Percentiles rank a stretch among this genome's conserved stretches.
These are phyloP conservation scores for Sphaerostilbella broomeana DNA, from an alignment of 2,329 filamentous ascomycete genomes.

Conservation along the genomic window DNA sequence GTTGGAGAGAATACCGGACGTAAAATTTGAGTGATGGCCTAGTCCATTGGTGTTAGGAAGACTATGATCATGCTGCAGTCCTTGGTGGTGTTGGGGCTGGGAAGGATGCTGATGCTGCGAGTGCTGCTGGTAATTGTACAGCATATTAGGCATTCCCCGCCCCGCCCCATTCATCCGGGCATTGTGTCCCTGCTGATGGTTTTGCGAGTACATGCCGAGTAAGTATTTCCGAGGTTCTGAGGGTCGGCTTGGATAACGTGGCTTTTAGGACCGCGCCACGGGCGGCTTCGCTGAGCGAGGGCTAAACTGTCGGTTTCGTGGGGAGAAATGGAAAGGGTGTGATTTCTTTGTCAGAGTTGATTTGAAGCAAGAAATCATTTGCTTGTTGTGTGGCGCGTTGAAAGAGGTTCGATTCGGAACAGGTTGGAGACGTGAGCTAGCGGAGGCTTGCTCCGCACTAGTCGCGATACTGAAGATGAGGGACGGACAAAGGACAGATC, in stretches of 20 bases:
- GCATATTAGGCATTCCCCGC: constrained; percentile 55
- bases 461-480: constrained; percentile 27
- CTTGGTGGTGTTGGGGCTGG: constrained; percentile 58
- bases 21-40: constrained; percentile 36
- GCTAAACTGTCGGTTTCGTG: constrained; percentile 16
- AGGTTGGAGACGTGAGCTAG: constrained; percentile 14
- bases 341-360: constrained; percentile 13
- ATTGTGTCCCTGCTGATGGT: constrained; percentile 66
- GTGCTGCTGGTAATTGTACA: constrained; percentile 64
- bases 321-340: constrained; percentile 7
- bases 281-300: constrained; percentile 22
- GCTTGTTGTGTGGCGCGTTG: constrained; percentile 15
- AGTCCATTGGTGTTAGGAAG: constrained; percentile 48
- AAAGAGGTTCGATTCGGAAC: constrained; percentile 8
- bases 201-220: constrained; percentile 65
- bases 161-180: constrained; percentile 60
- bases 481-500: constrained; percentile 26
- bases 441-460: constrained; percentile 19
- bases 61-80: constrained; percentile 52
- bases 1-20: constrained; percentile 48
- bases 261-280: constrained; percentile 20
- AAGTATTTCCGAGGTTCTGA: constrained; percentile 15
- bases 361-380: constrained; percentile 20
- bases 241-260: constrained; percentile 15
- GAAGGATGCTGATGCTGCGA: constrained; percentile 56